A percentile compares a stretch with the other conserved stretches of the same genome.
Conservation (phyloP, 805 yeast species). For the Novakomyces olei region DNA sequence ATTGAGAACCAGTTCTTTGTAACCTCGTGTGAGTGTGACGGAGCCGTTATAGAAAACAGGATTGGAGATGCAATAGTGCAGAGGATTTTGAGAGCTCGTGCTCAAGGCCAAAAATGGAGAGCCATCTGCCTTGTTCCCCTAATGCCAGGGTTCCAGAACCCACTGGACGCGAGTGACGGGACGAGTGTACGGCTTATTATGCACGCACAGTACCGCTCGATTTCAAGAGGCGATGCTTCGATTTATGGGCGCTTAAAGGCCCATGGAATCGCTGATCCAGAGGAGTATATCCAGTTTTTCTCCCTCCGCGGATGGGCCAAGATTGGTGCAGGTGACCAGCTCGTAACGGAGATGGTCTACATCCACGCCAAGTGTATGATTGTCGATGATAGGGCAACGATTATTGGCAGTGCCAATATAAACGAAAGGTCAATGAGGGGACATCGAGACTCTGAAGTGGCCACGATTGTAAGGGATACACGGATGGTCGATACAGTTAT, state of each 20-base stretch:
- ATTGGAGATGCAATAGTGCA: slow-evolving; percentile 97
- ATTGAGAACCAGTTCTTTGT: slow-evolving; percentile 90
- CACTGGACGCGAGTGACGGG: slow-evolving; percentile 83
- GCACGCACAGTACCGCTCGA: slow-evolving; percentile 89
- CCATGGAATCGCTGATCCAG: slow-evolving; percentile 67
- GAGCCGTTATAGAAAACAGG: slow-evolving; percentile 61
- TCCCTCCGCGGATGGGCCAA: slow-evolving; percentile 91
- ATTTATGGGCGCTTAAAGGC: slow-evolving; percentile 62
- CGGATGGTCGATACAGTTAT: slow-evolving; percentile 45
- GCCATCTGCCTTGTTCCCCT: slow-evolving; percentile 82
- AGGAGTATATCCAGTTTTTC: slow-evolving; percentile 74
- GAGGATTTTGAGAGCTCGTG: slow-evolving; percentile 71
- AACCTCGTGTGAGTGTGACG: slow-evolving; percentile 71
- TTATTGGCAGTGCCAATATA: slow-evolving; percentile 92
- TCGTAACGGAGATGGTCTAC: slow-evolving; percentile 79
- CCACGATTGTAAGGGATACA: slow-evolving; percentile 68
- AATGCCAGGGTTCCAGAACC: slow-evolving; percentile 93
- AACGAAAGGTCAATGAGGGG: slow-evolving; percentile 96
- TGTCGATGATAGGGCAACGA: slow-evolving; percentile 81
- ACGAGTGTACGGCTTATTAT: slow-evolving; percentile 86
- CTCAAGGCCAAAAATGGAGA: slow-evolving; percentile 57
- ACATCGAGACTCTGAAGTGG: slow-evolving; percentile 79
- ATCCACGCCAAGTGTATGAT: slow-evolving; percentile 75
- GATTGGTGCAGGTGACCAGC: slow-evolving; percentile 47
- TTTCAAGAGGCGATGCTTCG: slow-evolving; percentile 71